Evolutionary conservation across 108 stramenopile genomes (phyloP).

Genomic region (Conticribra weissflogii): DNA sequence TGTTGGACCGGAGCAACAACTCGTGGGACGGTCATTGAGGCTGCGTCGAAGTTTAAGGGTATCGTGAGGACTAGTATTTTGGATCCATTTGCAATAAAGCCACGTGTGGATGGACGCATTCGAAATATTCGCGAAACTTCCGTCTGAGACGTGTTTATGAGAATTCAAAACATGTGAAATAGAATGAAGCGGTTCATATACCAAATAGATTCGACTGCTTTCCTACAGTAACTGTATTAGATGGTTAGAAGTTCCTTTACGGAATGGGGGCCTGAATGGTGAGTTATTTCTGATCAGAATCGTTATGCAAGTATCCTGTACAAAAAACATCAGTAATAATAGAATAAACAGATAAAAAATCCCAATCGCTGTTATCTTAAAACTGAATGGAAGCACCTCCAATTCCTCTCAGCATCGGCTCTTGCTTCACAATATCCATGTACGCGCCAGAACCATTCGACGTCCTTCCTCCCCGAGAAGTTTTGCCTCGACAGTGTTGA

Average conservation of each 20-base stretch:
- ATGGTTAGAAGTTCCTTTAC: too few species aligned
- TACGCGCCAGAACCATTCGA: background rate
- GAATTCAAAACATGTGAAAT: too few species aligned
- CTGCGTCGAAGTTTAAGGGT: constrained; percentile 27
- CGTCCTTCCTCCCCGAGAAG: background rate
- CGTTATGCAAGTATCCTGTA: too few species aligned
- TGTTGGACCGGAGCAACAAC: constrained; percentile 21
- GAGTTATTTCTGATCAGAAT: too few species aligned
- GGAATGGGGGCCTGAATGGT: too few species aligned
- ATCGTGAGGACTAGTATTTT: constrained; percentile 3
- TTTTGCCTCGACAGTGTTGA: background rate
- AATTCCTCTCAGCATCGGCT: constrained; percentile 14
- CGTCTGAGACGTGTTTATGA: too few species aligned
- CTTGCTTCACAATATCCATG: constrained; percentile 14
- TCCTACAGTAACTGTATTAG: too few species aligned
- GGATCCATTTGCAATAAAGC: constrained; percentile 34
- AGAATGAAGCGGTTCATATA: too few species aligned
- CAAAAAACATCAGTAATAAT: too few species aligned
- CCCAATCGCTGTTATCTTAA: background rate
- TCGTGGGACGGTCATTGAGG: constrained; percentile 8
- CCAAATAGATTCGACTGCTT: too few species aligned
- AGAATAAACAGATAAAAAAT: background rate
- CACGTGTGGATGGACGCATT: constrained; percentile 37
- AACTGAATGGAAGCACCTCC: constrained; percentile 5
- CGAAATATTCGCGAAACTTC: constrained; percentile 4